A percentile compares a stretch with the other conserved stretches of the same genome.
Conservation (phyloP, 2,329 filamentous ascomycete species). For the Graphilbum sp. region DNA sequence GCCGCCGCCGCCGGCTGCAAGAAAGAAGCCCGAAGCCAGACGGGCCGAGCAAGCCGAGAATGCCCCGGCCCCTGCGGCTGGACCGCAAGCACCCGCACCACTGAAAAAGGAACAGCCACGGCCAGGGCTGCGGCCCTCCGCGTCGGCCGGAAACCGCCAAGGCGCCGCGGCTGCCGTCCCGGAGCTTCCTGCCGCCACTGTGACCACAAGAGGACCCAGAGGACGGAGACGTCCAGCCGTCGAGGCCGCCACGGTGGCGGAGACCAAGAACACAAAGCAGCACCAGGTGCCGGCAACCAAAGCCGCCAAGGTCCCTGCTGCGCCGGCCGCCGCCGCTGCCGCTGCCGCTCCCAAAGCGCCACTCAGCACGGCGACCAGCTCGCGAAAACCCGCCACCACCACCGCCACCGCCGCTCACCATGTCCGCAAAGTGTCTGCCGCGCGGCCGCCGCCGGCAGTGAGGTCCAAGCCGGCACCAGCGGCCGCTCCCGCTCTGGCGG, state of each 20-base stretch:
- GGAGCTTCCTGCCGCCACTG: too few species aligned
- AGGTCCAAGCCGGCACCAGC: not conserved
- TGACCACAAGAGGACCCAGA: too few species aligned
- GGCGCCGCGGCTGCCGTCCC: slow-evolving; percentile 7
- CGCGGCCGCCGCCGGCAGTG: not conserved
- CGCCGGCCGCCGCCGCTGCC: too few species aligned
- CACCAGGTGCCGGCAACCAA: too few species aligned
- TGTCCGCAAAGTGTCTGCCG: not conserved
- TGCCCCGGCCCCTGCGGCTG: too few species aligned
- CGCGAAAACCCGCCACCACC: slow-evolving; percentile 11
- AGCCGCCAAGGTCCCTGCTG: too few species aligned
- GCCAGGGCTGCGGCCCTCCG: slow-evolving; percentile 28
- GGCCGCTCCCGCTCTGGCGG: not conserved
- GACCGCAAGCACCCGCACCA: not conserved
- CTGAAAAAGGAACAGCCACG: not conserved
- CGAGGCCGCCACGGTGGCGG: too few species aligned
- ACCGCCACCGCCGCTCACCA: not conserved
- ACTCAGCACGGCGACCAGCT: not conserved
- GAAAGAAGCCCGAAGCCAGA: not conserved
- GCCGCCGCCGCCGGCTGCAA: slow-evolving; percentile 20
- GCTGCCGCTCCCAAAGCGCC: too few species aligned
- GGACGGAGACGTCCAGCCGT: too few species aligned
- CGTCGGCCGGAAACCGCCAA: slow-evolving; percentile 31
- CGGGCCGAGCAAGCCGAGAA: too few species aligned
- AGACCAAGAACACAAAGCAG: too few species aligned